Conservation (phyloP, 1,284 basidiomycete genomes). For the Fereydounia khargensis region DNA sequence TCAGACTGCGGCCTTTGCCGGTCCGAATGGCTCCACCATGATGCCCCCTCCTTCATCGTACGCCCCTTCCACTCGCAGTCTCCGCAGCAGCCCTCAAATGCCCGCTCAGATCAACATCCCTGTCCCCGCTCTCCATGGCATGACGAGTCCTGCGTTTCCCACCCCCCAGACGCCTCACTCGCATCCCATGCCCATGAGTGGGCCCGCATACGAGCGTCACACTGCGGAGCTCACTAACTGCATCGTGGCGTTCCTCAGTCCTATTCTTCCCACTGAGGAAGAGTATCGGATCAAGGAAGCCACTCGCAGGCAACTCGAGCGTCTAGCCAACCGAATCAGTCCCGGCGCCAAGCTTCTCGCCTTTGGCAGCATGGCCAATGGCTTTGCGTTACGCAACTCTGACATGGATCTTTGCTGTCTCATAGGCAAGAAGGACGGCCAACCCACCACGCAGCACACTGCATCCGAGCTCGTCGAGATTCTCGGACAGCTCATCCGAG, state of each 20-base stretch:
- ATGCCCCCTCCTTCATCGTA: background rate
- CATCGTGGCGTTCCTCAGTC: conserved; percentile 52
- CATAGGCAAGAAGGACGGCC: conserved; percentile 60
- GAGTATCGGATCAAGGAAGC: conserved; percentile 73
- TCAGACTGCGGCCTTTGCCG: conserved; percentile 16
- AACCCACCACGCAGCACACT: conserved; percentile 19
- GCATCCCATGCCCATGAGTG: background rate
- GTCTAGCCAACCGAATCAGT: conserved; percentile 89
- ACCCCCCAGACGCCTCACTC: background rate
- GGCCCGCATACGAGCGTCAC: conserved; percentile 40
- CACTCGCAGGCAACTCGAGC: conserved; percentile 87
- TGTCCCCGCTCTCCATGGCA: conserved; percentile 7
- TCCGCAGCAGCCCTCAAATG: conserved; percentile 28
- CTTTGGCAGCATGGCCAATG: conserved; percentile 86
- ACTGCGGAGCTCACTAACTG: conserved; percentile 51
- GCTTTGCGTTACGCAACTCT: conserved; percentile 88
- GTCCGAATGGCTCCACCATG: too few relatives aligned
- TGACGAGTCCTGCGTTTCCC: conserved; percentile 5
- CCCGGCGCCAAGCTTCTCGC: conserved; percentile 85
- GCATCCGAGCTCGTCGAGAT: conserved; percentile 89
- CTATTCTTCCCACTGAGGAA: conserved; percentile 55
- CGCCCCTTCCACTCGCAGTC: conserved; percentile 5
- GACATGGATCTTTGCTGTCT: conserved; percentile 99
- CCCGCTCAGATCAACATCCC: conserved; percentile 16
- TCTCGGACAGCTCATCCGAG: conserved; percentile 86